Conservation (phyloP, 2,329 filamentous ascomycete species). For the Dissoconium aciculare region DNA sequence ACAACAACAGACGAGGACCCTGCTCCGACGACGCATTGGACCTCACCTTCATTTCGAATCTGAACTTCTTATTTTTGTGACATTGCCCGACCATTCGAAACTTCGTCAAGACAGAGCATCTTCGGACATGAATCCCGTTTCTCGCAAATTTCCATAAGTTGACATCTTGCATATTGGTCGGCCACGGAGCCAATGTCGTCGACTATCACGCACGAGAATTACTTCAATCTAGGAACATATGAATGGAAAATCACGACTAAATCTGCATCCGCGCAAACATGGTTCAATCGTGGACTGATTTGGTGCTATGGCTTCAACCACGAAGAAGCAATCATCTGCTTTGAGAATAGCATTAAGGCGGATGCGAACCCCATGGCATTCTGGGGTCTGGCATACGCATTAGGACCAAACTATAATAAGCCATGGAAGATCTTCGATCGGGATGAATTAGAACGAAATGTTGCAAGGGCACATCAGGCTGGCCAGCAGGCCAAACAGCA, state of each 20-base stretch:
- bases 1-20: too few relatives aligned
- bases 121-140: too few relatives aligned
- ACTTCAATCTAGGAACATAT: slow-evolving; percentile 45
- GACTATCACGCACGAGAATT: slow-evolving; percentile 12
- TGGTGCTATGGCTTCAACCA: slow-evolving; percentile 69
- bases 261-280: slow-evolving; percentile 40
- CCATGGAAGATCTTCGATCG: slow-evolving; percentile 58
- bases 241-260: slow-evolving; percentile 40
- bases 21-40: too few relatives aligned
- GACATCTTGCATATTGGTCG: too few relatives aligned
- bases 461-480: slow-evolving; percentile 36
- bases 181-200: too few relatives aligned
- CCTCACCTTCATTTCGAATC: too few relatives aligned
- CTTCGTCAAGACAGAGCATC: too few relatives aligned
- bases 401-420: slow-evolving; percentile 69
- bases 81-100: too few relatives aligned
- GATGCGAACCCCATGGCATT: slow-evolving; percentile 50
- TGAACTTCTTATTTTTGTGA: too few relatives aligned
- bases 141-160: too few relatives aligned
- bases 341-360: slow-evolving; percentile 41
- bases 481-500: slow-evolving; percentile 30
- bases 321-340: slow-evolving; percentile 52
- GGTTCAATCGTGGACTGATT: slow-evolving; percentile 58
- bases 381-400: slow-evolving; percentile 55
- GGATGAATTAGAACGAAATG: slow-evolving; percentile 39